A percentile compares a stretch with the other conserved stretches of the same genome.
phyloP scores from a whole-genome alignment of 2,329 filamentous ascomycete genomes.

The Trichocomaceae sp. region DNA sequence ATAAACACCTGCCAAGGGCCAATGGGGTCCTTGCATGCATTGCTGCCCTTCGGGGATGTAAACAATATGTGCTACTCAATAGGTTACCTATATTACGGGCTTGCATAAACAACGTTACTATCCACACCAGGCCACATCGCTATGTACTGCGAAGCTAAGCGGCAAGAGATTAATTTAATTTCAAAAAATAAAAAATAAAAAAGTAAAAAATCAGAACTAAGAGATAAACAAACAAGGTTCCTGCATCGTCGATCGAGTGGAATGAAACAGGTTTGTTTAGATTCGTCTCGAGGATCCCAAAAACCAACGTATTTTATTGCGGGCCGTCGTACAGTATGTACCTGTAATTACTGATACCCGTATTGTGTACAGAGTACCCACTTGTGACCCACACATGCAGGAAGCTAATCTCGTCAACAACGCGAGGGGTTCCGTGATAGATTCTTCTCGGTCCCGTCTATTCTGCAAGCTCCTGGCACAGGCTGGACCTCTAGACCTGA shows the following conservation, averaged over 20 bases:
- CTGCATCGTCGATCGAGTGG: neutral
- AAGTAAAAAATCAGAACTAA: neutral
- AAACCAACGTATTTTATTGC: neutral
- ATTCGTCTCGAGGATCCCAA: neutral
- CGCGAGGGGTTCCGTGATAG: conserved; percentile 5
- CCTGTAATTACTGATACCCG: neutral
- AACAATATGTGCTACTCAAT: neutral
- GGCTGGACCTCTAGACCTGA: neutral
- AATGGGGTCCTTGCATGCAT: conserved; percentile 3
- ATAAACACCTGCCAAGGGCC: neutral
- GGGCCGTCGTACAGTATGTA: neutral
- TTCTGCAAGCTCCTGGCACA: neutral
- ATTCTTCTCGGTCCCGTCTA: neutral
- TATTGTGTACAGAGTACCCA: no score
- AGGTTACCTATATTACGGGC: neutral
- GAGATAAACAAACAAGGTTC: neutral
- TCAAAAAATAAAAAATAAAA: neutral
- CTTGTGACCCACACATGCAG: neutral
- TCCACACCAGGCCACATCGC: neutral
- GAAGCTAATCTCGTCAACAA: neutral
- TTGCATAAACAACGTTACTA: neutral
- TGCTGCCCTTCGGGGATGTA: neutral
- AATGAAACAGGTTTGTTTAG: neutral
- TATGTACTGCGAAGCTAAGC: neutral
- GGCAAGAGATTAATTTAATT: no score